A percentile compares a stretch with the other conserved stretches of the same genome.
Conservation (phyloP, 1,284 basidiomycete species). For the Microstroma glucosiphilum region DNA sequence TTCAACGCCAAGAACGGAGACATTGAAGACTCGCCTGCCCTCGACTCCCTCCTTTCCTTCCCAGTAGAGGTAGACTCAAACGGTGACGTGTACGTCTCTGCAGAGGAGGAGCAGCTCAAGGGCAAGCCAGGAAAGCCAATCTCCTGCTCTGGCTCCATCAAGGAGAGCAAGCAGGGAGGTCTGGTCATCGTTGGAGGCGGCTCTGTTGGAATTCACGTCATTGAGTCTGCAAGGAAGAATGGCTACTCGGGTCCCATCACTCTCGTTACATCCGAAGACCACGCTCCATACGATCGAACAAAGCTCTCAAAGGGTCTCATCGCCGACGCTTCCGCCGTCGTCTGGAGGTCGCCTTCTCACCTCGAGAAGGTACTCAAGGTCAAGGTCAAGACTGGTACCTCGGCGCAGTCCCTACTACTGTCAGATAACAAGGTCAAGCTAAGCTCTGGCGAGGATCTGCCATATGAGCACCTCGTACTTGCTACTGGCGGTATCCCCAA, state of each 20-base stretch:
- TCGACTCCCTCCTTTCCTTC: constrained; percentile 76
- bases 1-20: constrained; percentile 64
- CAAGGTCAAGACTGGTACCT: constrained; percentile 63
- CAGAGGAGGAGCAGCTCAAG: constrained; percentile 57
- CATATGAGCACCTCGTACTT: constrained; percentile 52
- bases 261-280: constrained; percentile 69
- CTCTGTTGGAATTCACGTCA: constrained; percentile 68
- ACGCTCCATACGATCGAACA: constrained; percentile 82
- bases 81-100: constrained; percentile 74
- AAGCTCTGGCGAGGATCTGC: constrained; percentile 40
- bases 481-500: constrained; percentile 54
- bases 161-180: constrained; percentile 54
- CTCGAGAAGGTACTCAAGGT: constrained; percentile 75
- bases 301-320: constrained; percentile 83
- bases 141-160: background rate
- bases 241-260: constrained; percentile 73
- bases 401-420: constrained; percentile 31
- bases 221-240: constrained; percentile 79
- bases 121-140: constrained; percentile 18
- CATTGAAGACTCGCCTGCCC: constrained; percentile 80
- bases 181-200: constrained; percentile 83
- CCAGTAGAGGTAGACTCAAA: constrained; percentile 59
- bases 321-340: constrained; percentile 68
- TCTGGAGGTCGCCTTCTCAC: constrained; percentile 67
- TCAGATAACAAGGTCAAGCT: constrained; percentile 48